Percentiles rank a stretch among this genome's conserved stretches.
phyloP scores from a whole-genome alignment of 148 eudicot species.

The Polygonum aviculare region DNA sequence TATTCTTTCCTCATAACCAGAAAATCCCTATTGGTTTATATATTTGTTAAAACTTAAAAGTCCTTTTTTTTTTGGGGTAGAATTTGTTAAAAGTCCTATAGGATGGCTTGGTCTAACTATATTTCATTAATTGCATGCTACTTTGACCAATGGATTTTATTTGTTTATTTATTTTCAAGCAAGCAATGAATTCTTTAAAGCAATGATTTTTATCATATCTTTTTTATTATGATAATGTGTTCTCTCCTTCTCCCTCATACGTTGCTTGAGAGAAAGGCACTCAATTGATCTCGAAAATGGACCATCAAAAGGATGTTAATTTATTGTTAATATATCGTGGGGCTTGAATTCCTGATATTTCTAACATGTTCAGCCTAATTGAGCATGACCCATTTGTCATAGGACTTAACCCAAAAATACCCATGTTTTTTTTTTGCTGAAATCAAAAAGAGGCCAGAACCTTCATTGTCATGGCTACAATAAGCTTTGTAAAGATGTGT shows the following conservation, averaged over 20 bases:
- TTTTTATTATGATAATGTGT: not conserved
- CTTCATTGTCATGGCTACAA: not conserved
- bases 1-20: conserved; percentile 9
- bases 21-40: not conserved
- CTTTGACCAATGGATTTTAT: conserved; percentile 10
- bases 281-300: not conserved
- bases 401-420: not conserved
- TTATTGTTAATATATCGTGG: not conserved
- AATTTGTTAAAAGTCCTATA: conserved; percentile 20
- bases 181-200: not conserved
- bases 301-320: not conserved
- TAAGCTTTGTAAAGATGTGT: not conserved
- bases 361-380: not conserved
- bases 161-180: conserved; percentile 1
- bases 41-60: conserved; percentile 12
- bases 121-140: conserved; percentile 19
- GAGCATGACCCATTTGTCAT: not conserved
- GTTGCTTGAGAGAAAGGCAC: conserved; percentile 4
- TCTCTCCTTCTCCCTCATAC: conserved; percentile 9
- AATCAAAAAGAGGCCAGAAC: not conserved
- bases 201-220: not conserved
- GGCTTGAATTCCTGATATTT: not conserved
- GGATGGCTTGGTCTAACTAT: conserved; percentile 19
- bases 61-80: no score
- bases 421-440: not conserved